A percentile compares a stretch with the other conserved stretches of the same genome.
Evolutionary conservation across 345 rosid species (phyloP).

Genomic region (Laguncularia racemosa): DNA sequence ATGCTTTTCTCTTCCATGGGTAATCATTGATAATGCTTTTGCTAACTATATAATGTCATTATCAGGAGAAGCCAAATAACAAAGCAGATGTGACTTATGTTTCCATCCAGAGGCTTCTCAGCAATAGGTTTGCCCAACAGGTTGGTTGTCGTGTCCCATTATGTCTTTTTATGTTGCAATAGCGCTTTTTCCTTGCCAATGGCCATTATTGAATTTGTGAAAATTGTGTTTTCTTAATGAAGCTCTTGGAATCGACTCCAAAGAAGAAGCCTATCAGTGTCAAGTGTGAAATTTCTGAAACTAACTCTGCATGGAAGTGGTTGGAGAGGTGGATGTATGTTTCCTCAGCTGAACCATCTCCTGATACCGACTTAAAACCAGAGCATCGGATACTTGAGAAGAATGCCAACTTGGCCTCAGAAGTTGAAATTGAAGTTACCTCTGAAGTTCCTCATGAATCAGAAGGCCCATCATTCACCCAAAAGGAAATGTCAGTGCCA

Average conservation of each 20-base stretch:
- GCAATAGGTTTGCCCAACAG: constrained; percentile 83
- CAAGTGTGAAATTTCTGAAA: constrained; percentile 77
- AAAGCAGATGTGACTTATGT: constrained; percentile 29
- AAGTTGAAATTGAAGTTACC: constrained; percentile 16
- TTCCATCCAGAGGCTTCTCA: constrained; percentile 62
- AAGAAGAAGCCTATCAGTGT: constrained; percentile 54
- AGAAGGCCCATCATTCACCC: constrained; percentile 17
- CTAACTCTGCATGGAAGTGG: constrained; percentile 88
- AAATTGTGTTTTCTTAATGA: constrained; percentile 12
- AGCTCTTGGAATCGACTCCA: constrained; percentile 80
- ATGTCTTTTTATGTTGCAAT: too few relatives aligned
- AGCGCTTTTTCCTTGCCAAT: not conserved
- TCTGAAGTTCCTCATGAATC: constrained; percentile 27
- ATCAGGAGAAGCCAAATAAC: constrained; percentile 35
- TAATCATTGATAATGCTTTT: not conserved
- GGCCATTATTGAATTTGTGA: constrained; percentile 5
- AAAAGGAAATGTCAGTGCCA: constrained; percentile 19
- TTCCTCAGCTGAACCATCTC: constrained; percentile 36
- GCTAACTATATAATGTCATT: constrained; percentile 6
- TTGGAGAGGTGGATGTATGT: constrained; percentile 94
- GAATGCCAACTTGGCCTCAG: constrained; percentile 14
- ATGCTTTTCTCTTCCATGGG: too few relatives aligned
- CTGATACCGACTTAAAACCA: constrained; percentile 17
- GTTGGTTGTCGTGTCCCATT: constrained; percentile 18
- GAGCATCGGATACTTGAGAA: constrained; percentile 35